These are phyloP conservation scores for Spergularia azorica DNA, from an alignment of 179 eudicot genomes.

Conservation along the genomic window DNA sequence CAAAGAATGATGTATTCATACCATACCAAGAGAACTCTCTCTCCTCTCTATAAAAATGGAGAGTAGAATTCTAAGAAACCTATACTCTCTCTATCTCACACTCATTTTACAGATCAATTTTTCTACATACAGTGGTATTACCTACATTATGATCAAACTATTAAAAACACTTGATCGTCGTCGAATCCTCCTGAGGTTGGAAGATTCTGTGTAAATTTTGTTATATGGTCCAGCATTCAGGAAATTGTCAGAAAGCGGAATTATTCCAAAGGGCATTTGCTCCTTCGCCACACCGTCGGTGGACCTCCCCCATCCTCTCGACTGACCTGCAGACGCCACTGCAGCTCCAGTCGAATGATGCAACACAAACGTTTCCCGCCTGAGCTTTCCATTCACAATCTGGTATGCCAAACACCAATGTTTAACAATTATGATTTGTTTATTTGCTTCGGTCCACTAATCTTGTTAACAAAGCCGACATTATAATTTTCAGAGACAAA, in stretches of 20 bases:
- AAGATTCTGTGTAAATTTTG: slow-evolving; percentile 10
- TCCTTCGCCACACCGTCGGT: slow-evolving; percentile 82
- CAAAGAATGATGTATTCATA: slow-evolving; percentile 39
- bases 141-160: slow-evolving; percentile 27
- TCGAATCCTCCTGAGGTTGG: slow-evolving; percentile 45
- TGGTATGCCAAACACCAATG: slow-evolving; percentile 24
- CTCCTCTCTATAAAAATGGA: slow-evolving; percentile 34
- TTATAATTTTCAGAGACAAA: background rate
- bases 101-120: slow-evolving; percentile 24
- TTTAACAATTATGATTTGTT: background rate
- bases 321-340: slow-evolving; percentile 79
- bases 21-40: slow-evolving; percentile 18
- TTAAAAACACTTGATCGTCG: slow-evolving; percentile 16
- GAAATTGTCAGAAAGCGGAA: slow-evolving; percentile 43
- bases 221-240: background rate
- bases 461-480: background rate
- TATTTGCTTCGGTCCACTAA: background rate
- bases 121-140: slow-evolving; percentile 39
- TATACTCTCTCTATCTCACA: slow-evolving; percentile 21
- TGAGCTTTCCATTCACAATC: slow-evolving; percentile 99
- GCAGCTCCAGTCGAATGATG: slow-evolving; percentile 94
- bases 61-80: slow-evolving; percentile 29
- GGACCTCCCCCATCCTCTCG: slow-evolving; percentile 84
- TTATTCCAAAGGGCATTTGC: slow-evolving; percentile 61
- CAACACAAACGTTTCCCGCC: slow-evolving; percentile 84